Percentiles rank a stretch among this genome's conserved stretches.
phyloP scores from a whole-genome alignment of 495 filamentous ascomycete genomes.

The Aspergillus taichungensis region DNA sequence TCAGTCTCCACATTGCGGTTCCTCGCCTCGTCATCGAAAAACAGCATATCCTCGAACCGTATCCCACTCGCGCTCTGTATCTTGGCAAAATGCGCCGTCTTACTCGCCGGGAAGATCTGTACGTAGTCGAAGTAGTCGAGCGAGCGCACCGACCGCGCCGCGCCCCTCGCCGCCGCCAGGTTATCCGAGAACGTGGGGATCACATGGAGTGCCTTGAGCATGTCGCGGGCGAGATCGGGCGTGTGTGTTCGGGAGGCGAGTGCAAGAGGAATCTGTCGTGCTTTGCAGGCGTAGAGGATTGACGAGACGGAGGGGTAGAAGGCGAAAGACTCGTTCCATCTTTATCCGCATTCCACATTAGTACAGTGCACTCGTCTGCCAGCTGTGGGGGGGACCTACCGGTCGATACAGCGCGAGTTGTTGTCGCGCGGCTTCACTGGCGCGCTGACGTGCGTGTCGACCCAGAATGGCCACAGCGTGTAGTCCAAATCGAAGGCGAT shows the following conservation, averaged over 20 bases:
- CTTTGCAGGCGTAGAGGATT: conserved; percentile 56
- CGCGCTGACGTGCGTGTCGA: conserved; percentile 80
- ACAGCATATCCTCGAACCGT: conserved; percentile 76
- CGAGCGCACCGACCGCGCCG: conserved; percentile 37
- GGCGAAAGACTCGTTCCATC: conserved; percentile 64
- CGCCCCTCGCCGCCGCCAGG: conserved; percentile 19
- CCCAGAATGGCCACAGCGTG: conserved; percentile 97
- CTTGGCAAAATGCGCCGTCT: conserved; percentile 73
- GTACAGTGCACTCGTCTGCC: neutral
- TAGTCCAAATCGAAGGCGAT: conserved; percentile 95
- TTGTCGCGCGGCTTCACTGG: conserved; percentile 60
- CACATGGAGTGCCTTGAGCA: conserved; percentile 67
- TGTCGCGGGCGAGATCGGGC: conserved; percentile 70
- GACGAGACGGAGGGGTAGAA: conserved; percentile 74
- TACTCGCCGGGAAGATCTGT: conserved; percentile 84
- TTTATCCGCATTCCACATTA: conserved; percentile 15
- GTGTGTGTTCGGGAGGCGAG: conserved; percentile 77
- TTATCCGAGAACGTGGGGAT: conserved; percentile 41
- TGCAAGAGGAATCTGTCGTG: conserved; percentile 52
- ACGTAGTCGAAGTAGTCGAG: conserved; percentile 72
- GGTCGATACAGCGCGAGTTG: conserved; percentile 44
- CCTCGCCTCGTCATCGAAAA: conserved; percentile 89
- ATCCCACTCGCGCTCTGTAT: conserved; percentile 58
- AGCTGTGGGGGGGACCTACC: conserved; percentile 18
- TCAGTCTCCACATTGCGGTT: conserved; percentile 77